Evolutionary conservation across 1,284 basidiomycete genomes (phyloP).

Genomic region (Xerocomus nothofagi): DNA sequence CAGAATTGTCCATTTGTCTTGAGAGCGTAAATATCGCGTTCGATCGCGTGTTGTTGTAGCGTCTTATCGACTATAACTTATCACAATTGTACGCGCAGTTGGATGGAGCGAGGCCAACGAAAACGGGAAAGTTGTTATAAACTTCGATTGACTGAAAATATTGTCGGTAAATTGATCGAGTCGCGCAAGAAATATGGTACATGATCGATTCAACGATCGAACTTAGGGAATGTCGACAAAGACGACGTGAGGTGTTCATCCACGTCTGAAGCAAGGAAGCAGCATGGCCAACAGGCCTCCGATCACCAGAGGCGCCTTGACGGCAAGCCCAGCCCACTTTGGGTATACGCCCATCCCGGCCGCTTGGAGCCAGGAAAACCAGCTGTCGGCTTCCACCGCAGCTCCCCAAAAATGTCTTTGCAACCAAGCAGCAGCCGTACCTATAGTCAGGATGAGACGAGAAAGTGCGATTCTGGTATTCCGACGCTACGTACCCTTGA

Average conservation of each 20-base stretch:
- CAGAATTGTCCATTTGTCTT: too few relatives aligned
- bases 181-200: background rate
- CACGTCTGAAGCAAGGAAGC: background rate
- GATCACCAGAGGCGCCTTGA: background rate
- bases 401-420: conserved; percentile 15
- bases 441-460: background rate
- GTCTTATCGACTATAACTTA: too few relatives aligned
- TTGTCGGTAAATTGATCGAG: too few relatives aligned
- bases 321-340: background rate
- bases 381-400: conserved; percentile 1
- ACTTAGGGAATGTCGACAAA: too few relatives aligned
- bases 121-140: too few relatives aligned
- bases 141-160: too few relatives aligned
- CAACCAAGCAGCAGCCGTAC: conserved; percentile 15
- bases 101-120: too few relatives aligned
- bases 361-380: conserved; percentile 18
- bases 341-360: conserved; percentile 15
- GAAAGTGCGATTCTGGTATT: fast-evolving
- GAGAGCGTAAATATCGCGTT: background rate
- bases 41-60: background rate
- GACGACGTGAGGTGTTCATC: background rate
- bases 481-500: conserved; percentile 18
- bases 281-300: background rate
- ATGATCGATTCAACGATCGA: background rate
- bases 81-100: too few relatives aligned